Base-by-base conservation (phyloP, 345 rosid genomes). In the Eucalyptus virginea region DNA sequence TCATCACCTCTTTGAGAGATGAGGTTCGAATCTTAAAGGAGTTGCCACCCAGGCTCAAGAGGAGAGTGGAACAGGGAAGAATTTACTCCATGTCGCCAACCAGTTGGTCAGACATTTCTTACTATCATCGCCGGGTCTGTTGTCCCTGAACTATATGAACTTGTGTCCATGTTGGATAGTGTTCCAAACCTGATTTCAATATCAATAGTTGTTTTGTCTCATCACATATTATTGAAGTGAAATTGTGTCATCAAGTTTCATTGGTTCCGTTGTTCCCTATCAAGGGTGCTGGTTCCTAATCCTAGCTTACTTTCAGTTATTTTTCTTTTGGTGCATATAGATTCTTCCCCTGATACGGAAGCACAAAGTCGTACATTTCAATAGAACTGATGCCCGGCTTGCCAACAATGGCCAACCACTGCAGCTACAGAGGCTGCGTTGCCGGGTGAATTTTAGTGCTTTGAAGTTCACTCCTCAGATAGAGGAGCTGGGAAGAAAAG, bases 331-430 rank as follows among this genome's bases (percentile, higher is more conserved):
- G 47, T 60, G 89, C 23, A 12, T 93, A 91, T 96, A 98, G 99
- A 95, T 98, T 92, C 98, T 98, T 92, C 99, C 99, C 13, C 92
- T 97, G 93, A 83, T 98, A 89, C 94, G 88, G 92, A 97, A 95
- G 95, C 89, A 96, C 92, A 97, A 98, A 92, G 98, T 98, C 18
- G 50, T 98, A 88, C 99, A 96, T 90, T 92, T 98, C 21, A 97
- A 97, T 90, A 96, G 95, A 94, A 97, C 99, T 24, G 99, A 98
- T 92, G 91, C 98, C 62, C 94, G 99, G 88, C 98, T 98, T 89
- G 98, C 98, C 72, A 98, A 98, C 80, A 97, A 96, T 86, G 93
- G 89, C 50, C 96, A 94, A 81, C 97, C 98, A 24, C 83, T 93
- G 56, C 97, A 97, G 90, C 90, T 97, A 88, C 99, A 98, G 95